Percentiles rank a stretch among this genome's conserved stretches.
Conservation (phyloP, 2,329 filamentous ascomycete species). For the Diplocarpon rosae region DNA sequence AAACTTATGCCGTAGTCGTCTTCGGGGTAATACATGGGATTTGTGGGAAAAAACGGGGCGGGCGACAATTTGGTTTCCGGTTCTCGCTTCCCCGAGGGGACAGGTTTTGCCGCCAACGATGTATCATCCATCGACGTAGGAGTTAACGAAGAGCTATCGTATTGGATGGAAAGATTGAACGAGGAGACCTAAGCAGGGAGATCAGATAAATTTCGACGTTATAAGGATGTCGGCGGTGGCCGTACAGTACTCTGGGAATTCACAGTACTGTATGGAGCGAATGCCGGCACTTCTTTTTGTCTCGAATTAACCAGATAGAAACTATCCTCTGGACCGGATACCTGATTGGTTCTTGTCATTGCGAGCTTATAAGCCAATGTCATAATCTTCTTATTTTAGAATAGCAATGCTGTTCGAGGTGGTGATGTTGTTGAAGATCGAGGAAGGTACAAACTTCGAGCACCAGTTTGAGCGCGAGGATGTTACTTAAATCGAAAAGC, state of each 20-base stretch:
- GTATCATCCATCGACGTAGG: constrained; percentile 20
- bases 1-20: constrained; percentile 14
- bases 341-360: background rate
- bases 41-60: background rate
- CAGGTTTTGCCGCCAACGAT: constrained; percentile 10
- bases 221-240: background rate
- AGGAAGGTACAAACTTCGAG: background rate
- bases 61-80: constrained; percentile 15
- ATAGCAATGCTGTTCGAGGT: background rate
- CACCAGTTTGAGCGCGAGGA: background rate
- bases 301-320: constrained; percentile 1
- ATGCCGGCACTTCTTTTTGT: constrained; percentile 8
- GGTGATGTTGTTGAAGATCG: background rate
- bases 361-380: background rate
- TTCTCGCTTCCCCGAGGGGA: constrained; percentile 8
- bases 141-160: constrained; percentile 21
- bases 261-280: constrained; percentile 22
- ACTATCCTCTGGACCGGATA: background rate
- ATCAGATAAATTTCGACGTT: constrained; percentile 7
- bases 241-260: constrained; percentile 7
- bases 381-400: background rate
- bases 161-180: constrained; percentile 22
- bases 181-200: constrained; percentile 20
- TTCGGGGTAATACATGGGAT: constrained; percentile 8
- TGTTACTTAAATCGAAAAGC: constrained; percentile 2